These are phyloP conservation scores for Gnetum montanum DNA, from an alignment of 75 land plant species.

Conservation along the genomic window DNA sequence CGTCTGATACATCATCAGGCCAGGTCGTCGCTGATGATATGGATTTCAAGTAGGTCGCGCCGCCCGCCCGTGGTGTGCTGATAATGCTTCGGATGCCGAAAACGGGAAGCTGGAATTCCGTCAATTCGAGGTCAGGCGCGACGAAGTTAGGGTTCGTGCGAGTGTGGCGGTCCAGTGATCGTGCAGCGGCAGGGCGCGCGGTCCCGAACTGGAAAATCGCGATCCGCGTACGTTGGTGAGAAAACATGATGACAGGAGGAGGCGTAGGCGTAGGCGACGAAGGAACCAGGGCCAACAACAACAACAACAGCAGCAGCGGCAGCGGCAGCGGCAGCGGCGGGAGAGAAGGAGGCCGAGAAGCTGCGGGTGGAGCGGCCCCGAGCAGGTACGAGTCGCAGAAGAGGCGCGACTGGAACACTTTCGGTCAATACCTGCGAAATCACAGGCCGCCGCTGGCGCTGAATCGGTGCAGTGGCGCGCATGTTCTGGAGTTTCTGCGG, in stretches of 20 bases:
- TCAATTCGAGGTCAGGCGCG: no score
- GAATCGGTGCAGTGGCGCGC: slow-evolving; percentile 47
- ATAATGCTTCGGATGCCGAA: neutral
- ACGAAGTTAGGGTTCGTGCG: no score
- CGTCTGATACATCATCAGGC: neutral
- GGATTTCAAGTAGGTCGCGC: slow-evolving; percentile 7
- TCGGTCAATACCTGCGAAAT: slow-evolving; percentile 49
- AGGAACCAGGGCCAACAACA: neutral
- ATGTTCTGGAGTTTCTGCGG: slow-evolving; percentile 50
- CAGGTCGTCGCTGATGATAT: neutral
- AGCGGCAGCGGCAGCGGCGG: no score
- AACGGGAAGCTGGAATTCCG: no score
- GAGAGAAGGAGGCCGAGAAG: neutral
- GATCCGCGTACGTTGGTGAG: no score
- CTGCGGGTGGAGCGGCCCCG: slow-evolving; percentile 17
- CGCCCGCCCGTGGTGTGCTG: neutral
- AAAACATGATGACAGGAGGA: neutral
- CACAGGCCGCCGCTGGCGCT: slow-evolving; percentile 51
- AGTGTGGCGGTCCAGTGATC: no score
- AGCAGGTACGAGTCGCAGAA: slow-evolving; percentile 63
- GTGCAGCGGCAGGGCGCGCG: no score
- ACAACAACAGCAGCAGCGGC: no score
- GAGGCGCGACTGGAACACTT: slow-evolving; percentile 59
- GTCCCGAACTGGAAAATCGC: no score
- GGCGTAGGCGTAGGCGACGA: neutral